Conservation (phyloP, 106 monocot species). For the Agapanthus africanus region DNA sequence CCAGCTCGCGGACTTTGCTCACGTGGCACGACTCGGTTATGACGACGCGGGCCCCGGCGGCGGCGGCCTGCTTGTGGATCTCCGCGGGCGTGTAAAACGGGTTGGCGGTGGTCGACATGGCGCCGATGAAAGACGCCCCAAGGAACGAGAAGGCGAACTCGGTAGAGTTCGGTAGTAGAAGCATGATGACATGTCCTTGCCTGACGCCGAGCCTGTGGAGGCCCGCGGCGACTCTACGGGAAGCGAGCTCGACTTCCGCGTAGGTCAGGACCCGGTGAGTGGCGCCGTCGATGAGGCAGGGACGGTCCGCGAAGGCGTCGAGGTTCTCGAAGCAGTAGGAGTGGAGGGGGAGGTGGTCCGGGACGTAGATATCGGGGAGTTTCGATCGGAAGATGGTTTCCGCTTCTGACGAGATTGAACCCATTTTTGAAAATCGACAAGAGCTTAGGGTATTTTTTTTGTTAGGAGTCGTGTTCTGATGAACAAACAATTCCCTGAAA, state of each 20-base stretch:
- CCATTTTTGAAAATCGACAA: too few relatives aligned
- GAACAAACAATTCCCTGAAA: too few relatives aligned
- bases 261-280: conserved; percentile 39
- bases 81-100: conserved; percentile 68
- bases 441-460: too few relatives aligned
- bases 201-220: conserved; percentile 40
- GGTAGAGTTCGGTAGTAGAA: conserved; percentile 60
- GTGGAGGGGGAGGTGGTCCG: conserved; percentile 67
- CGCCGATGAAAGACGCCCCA: conserved; percentile 61
- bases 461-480: too few relatives aligned
- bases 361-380: conserved; percentile 74
- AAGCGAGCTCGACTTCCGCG: conserved; percentile 42
- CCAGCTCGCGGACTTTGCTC: conserved; percentile 39
- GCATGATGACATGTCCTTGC: conserved; percentile 62
- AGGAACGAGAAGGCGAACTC: conserved; percentile 80
- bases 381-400: conserved; percentile 76
- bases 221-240: conserved; percentile 48
- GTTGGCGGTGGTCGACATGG: conserved; percentile 74
- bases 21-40: conserved; percentile 58
- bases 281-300: conserved; percentile 70
- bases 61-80: conserved; percentile 53
- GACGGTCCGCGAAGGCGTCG: conserved; percentile 20
- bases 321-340: conserved; percentile 73
- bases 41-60: conserved; percentile 37
- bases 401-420: conserved; percentile 19